Base-by-base conservation (phyloP, 2,329 filamentous ascomycete species). In the Mycocentrospora acerina region DNA sequence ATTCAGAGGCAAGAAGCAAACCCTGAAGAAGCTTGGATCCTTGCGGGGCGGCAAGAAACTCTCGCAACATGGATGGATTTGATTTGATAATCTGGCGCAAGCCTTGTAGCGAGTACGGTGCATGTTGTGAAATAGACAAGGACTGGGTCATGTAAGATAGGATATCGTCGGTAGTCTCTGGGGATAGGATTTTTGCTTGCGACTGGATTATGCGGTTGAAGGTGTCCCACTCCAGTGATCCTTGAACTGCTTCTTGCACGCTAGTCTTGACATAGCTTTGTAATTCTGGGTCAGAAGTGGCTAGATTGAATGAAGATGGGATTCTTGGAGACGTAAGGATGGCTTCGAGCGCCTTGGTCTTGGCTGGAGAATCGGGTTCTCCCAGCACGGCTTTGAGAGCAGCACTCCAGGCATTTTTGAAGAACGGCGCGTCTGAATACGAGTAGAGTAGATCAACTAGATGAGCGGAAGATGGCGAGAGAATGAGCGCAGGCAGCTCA, bases 381-480 rank as follows among this genome's bases (percentile, higher is more conserved):
- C 55, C 50, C 12, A 69, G 35, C 5, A 57, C 42, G 3, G 44
- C 35, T 32, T 62, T 66, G 7, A 69, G 43, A n/a, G 53, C 48
- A 6, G 46, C 46, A 32, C 39, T 59, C 64, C 60, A 71, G 9
- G 50, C 50, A 26, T 44, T 40, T 35, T 59, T 54, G 42, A 65
- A 70, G 24, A 34, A 42, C 6, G 46, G n/a, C 10, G 62, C 51
- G 1, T 59, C 48, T 4, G 59, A 53, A 17, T 67, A 70, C 1
- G 77, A 64, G 32, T 82, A 77, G 0, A 95, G 70, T 9, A 82
- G 80, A 0, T 82, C 78, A 7, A 90, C 71, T 0, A 95, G 64
- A 34, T 83, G 77, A 2, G 77, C 66, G 0, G 81, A 79, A 1
- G 88, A 90, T 0, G 86, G 80, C 0, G 88, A 90, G 2, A 77